A percentile compares a stretch with the other conserved stretches of the same genome.
phyloP scores from a whole-genome alignment of 768 basidiomycete species.

The Suillus brevipes region DNA sequence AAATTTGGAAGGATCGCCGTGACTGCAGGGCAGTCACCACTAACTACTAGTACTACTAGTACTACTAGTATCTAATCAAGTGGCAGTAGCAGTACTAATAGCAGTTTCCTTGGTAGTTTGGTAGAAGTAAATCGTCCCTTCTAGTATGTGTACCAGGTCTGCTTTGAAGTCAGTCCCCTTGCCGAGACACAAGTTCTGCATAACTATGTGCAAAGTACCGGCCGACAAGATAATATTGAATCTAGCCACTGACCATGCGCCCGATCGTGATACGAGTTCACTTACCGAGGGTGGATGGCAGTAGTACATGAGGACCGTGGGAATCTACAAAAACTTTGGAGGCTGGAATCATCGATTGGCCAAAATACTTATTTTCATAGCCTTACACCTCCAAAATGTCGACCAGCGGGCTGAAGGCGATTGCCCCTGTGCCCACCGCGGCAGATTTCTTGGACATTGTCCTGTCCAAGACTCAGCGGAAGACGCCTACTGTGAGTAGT shows the following conservation, averaged over 20 bases:
- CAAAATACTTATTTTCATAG: not conserved
- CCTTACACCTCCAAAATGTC: conserved; percentile 46
- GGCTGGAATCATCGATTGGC: not conserved
- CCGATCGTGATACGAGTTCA: not conserved
- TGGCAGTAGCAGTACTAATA: no score
- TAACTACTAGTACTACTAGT: no score
- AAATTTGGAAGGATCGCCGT: not conserved
- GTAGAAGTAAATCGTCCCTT: not conserved
- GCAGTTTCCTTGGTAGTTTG: no score
- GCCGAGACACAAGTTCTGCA: not conserved
- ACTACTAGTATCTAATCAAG: no score
- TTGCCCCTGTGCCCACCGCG: conserved; percentile 98
- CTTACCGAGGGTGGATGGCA: not conserved
- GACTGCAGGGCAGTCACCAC: no score
- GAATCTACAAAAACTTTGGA: conserved; percentile 2
- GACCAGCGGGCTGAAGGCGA: conserved; percentile 91
- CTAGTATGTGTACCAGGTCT: not conserved
- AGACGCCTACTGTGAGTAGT: conserved; percentile 82
- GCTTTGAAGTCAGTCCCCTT: not conserved
- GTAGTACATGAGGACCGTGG: conserved; percentile 6
- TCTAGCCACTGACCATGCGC: no score
- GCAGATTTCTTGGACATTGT: conserved; percentile 94
- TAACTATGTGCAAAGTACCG: not conserved
- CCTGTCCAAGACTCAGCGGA: conserved; percentile 90
- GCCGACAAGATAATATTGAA: not conserved